Percentiles rank a stretch among this genome's conserved stretches.
phyloP scores from a whole-genome alignment of 1,284 basidiomycete genomes.

The Ustilago nuda region DNA sequence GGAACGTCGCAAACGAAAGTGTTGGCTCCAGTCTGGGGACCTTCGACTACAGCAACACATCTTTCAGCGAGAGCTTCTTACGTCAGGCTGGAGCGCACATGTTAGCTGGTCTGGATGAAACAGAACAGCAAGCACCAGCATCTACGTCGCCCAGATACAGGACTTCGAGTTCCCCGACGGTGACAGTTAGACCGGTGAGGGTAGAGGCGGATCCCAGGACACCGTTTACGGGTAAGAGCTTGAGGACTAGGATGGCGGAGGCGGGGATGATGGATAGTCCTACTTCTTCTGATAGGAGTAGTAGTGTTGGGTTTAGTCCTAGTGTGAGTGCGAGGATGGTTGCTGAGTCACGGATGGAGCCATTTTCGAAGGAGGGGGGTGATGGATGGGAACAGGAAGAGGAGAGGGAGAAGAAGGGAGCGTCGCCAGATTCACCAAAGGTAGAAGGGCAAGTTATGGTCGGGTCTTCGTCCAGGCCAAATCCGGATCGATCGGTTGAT shows the following conservation, averaged over 20 bases:
- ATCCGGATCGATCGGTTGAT: no score
- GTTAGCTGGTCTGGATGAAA: slow-evolving; percentile 51
- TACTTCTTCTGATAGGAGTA: slow-evolving; percentile 29
- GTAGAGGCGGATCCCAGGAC: slow-evolving; percentile 18
- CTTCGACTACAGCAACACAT: slow-evolving; percentile 54
- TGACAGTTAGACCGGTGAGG: slow-evolving; percentile 25
- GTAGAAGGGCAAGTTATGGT: neutral
- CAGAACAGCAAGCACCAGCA: neutral
- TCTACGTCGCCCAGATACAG: slow-evolving; percentile 23
- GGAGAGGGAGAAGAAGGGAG: neutral
- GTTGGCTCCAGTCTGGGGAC: slow-evolving; percentile 39
- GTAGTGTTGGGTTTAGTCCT: slow-evolving; percentile 25
- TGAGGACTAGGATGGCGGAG: slow-evolving; percentile 34
- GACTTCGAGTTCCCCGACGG: slow-evolving; percentile 24
- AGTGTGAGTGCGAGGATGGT: slow-evolving; percentile 12
- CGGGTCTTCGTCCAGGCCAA: neutral
- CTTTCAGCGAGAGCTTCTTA: slow-evolving; percentile 63
- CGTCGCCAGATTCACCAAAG: neutral
- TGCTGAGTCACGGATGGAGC: slow-evolving; percentile 1
- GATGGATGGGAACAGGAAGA: neutral
- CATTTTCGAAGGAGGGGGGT: neutral
- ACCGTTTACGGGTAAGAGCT: slow-evolving; percentile 39
- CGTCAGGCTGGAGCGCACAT: slow-evolving; percentile 56
- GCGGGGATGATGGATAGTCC: slow-evolving; percentile 40
- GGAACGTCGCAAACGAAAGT: slow-evolving; percentile 31